Conservation (phyloP, 2,329 filamentous ascomycete genomes). For the Epichloe glyceriae region DNA sequence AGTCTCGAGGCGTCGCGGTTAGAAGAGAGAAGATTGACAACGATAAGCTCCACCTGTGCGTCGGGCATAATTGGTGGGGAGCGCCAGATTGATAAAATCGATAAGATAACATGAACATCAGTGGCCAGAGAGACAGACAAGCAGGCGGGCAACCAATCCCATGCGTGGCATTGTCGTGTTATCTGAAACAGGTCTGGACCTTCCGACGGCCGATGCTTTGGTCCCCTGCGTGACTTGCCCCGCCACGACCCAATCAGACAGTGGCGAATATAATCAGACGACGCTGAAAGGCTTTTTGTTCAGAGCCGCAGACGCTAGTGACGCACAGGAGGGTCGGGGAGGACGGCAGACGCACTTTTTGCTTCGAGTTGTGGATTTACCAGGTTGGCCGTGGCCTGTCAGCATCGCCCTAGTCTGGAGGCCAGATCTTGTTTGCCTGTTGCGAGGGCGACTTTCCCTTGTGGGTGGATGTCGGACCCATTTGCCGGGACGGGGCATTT, state of each 20-base stretch:
- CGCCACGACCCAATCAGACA: constrained; percentile 7
- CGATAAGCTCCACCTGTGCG: background rate
- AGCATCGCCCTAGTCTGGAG: background rate
- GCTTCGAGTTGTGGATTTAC: constrained; percentile 1
- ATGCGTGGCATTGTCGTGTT: background rate
- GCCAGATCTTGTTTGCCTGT: background rate
- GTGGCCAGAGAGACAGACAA: background rate
- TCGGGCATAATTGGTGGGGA: background rate
- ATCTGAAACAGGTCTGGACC: constrained; percentile 9
- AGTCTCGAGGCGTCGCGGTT: background rate
- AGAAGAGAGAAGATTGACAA: background rate
- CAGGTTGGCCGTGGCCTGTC: background rate
- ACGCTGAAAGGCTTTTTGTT: constrained; percentile 2
- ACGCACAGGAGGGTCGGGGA: constrained; percentile 6
- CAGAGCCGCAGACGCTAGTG: background rate
- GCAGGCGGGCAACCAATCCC: background rate
- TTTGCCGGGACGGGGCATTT: background rate
- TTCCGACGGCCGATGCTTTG: constrained; percentile 10
- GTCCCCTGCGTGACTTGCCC: constrained; percentile 5
- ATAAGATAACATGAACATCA: constrained; percentile 5
- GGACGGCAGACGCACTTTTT: background rate
- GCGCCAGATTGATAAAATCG: constrained; percentile 6
- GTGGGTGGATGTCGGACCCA: background rate
- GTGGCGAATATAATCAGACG: constrained; percentile 8
- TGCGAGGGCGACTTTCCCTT: background rate